A percentile compares a stretch with the other conserved stretches of the same genome.
Evolutionary conservation across 1,284 basidiomycete genomes (phyloP).

Genomic region (Sanghuangporus baumii): DNA sequence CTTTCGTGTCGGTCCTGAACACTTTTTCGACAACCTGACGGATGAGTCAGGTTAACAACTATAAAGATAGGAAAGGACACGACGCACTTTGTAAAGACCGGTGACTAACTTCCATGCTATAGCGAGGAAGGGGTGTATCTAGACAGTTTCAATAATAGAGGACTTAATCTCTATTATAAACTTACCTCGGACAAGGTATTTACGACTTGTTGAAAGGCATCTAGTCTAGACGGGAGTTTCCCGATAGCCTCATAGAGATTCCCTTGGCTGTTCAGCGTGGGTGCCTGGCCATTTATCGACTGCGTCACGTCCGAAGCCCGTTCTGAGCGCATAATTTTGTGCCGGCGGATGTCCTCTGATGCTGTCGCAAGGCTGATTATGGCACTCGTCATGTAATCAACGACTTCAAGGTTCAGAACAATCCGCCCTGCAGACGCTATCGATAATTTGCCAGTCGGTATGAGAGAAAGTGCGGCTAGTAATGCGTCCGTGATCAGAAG

Average conservation of each 20-base stretch:
- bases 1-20: not conserved
- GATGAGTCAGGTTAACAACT: no score
- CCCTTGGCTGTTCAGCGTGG: not conserved
- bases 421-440: not conserved
- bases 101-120: not conserved
- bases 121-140: not conserved
- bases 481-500: no score
- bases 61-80: not conserved
- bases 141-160: not conserved
- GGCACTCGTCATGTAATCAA: not conserved
- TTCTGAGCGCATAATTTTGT: not conserved
- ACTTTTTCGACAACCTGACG: not conserved
- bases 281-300: not conserved
- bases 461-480: no score
- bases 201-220: not conserved
- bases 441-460: not conserved
- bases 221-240: not conserved
- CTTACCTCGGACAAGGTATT: not conserved
- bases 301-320: not conserved
- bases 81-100: not conserved
- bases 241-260: not conserved
- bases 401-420: not conserved
- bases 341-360: not conserved
- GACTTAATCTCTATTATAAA: not conserved
- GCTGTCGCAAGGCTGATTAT: not conserved